phyloP scores from a whole-genome alignment of 1,284 basidiomycete genomes.

The Cutaneotrichosporon sp. region DNA sequence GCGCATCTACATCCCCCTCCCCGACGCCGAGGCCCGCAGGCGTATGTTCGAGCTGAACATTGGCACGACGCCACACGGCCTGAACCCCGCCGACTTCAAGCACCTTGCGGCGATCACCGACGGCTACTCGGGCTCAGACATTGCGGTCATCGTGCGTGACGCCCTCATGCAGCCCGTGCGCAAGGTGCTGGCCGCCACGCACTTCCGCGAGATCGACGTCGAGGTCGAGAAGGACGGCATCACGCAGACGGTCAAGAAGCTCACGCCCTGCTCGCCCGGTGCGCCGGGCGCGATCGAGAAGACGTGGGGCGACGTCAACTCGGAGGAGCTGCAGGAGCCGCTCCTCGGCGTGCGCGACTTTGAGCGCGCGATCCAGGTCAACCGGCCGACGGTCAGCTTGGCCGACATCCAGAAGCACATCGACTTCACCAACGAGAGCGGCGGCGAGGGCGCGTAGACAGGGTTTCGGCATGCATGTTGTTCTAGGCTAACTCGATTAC shows the following conservation, averaged over 20 bases:
- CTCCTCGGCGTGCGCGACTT: slow-evolving; percentile 79
- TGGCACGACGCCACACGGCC: slow-evolving; percentile 85
- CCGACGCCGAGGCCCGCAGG: slow-evolving; percentile 87
- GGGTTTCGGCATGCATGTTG: slow-evolving; percentile 1
- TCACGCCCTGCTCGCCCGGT: slow-evolving; percentile 93
- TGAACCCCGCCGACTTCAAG: slow-evolving; percentile 78
- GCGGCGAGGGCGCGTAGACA: slow-evolving; percentile 29
- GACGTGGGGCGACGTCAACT: slow-evolving; percentile 88
- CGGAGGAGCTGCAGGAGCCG: slow-evolving; percentile 88
- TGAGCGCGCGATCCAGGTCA: slow-evolving; percentile 75
- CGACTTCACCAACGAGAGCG: slow-evolving; percentile 82
- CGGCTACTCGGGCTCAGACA: slow-evolving; percentile 94
- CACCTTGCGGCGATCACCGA: slow-evolving; percentile 82
- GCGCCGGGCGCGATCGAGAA: slow-evolving; percentile 84
- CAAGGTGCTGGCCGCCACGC: slow-evolving; percentile 92
- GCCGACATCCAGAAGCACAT: slow-evolving; percentile 89
- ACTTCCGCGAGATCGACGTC: slow-evolving; percentile 70
- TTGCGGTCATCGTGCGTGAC: slow-evolving; percentile 92
- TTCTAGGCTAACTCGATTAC: neutral
- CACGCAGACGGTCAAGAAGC: slow-evolving; percentile 56
- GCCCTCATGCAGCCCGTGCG: slow-evolving; percentile 98
- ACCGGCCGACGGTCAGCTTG: slow-evolving; percentile 85
- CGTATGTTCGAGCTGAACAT: slow-evolving; percentile 98
- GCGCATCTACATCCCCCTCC: slow-evolving; percentile 96
- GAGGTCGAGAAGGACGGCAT: slow-evolving; percentile 55